A percentile compares a stretch with the other conserved stretches of the same genome.
These are phyloP conservation scores for Yamadazyma sp. DNA, from an alignment of 1,139 yeast genomes.

Conservation along the genomic window DNA sequence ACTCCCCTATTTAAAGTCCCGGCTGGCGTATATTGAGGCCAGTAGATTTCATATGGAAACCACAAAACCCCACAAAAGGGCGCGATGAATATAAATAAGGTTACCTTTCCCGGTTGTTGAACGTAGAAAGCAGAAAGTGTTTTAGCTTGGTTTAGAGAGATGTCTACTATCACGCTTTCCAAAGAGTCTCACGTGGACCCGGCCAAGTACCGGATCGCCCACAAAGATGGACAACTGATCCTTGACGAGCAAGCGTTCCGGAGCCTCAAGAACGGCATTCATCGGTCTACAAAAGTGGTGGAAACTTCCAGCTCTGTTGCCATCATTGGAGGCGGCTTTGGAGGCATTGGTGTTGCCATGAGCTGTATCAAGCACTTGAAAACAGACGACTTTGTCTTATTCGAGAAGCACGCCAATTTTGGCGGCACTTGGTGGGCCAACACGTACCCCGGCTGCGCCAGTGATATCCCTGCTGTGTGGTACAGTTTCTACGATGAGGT, in stretches of 20 bases:
- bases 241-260: slow-evolving; percentile 19
- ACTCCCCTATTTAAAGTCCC: no score
- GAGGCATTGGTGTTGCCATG: slow-evolving; percentile 40
- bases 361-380: slow-evolving; percentile 30
- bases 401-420: slow-evolving; percentile 44
- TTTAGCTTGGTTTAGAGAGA: no score
- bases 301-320: slow-evolving; percentile 30
- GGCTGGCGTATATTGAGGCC: no score
- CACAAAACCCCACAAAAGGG: no score
- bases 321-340: slow-evolving; percentile 52
- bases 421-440: slow-evolving; percentile 62
- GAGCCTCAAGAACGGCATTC: slow-evolving; percentile 14
- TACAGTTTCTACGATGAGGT: slow-evolving; percentile 43
- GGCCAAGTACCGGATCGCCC: slow-evolving; percentile 27
- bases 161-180: slow-evolving; percentile 25
- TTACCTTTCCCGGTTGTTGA: no score
- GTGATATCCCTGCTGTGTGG: slow-evolving; percentile 52
- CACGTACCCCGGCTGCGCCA: slow-evolving; percentile 55
- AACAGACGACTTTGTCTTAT: slow-evolving; percentile 33
- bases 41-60: no score
- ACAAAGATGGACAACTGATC: slow-evolving; percentile 28
- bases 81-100: not conserved
- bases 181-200: slow-evolving; percentile 37
- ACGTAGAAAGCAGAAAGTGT: no score
- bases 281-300: slow-evolving; percentile 20